phyloP scores from a whole-genome alignment of 176 grass and related monocot genomes.

The Aegilops umbellulata region DNA sequence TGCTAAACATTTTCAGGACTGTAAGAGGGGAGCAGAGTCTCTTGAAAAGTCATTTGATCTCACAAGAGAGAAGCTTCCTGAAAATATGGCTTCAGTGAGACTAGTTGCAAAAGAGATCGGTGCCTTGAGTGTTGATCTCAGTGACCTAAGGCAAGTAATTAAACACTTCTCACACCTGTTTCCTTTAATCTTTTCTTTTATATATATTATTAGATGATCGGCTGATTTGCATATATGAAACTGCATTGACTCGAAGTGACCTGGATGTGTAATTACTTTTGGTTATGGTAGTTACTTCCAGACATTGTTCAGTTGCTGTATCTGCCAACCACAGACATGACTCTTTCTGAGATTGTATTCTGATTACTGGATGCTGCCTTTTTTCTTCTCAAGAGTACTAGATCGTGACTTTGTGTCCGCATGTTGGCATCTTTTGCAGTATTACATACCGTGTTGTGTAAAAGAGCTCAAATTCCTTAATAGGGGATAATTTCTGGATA shows the following conservation, averaged over 20 bases:
- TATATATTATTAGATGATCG: not conserved
- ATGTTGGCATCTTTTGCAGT: not conserved
- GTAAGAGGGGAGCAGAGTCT: slow-evolving; percentile 55
- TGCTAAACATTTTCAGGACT: slow-evolving; percentile 42
- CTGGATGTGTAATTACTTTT: not conserved
- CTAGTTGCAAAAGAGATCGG: slow-evolving; percentile 61
- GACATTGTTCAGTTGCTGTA: not conserved
- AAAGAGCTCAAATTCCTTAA: too few species aligned
- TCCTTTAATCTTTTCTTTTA: not conserved
- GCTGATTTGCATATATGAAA: slow-evolving; percentile 1
- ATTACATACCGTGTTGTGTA: not conserved
- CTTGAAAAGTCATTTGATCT: slow-evolving; percentile 59
- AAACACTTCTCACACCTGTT: not conserved
- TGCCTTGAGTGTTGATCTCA: slow-evolving; percentile 67
- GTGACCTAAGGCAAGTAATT: slow-evolving; percentile 56
- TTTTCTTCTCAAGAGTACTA: not conserved
- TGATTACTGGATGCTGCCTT: not conserved
- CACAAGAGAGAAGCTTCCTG: slow-evolving; percentile 53
- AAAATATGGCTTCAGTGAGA: slow-evolving; percentile 70
- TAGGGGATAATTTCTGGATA: not conserved
- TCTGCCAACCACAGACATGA: not conserved
- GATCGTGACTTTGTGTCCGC: not conserved
- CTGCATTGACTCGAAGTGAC: not conserved
- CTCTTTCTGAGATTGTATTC: not conserved
- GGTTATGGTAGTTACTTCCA: not conserved